phyloP scores from a whole-genome alignment of 345 rosid genomes.

The Eucalyptus pauciflora region DNA sequence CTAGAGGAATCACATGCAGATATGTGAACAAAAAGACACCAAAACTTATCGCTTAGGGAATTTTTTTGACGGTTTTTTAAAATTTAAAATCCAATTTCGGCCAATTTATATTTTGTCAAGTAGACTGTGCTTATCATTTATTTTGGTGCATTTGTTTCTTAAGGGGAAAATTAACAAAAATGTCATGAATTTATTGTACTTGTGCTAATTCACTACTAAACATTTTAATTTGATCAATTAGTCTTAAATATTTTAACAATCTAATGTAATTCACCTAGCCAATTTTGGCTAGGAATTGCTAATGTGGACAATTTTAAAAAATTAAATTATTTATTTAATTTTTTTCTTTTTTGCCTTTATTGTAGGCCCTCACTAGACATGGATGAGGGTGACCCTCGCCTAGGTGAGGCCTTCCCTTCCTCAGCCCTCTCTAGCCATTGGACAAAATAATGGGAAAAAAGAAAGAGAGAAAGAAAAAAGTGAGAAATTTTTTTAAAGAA shows the following conservation, averaged over 20 bases:
- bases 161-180: too few relatives aligned
- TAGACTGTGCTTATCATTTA: not conserved
- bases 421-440: not conserved
- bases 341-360: not conserved
- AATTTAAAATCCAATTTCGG: not conserved
- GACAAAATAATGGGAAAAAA: not conserved
- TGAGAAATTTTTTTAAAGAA: too few relatives aligned
- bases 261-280: not conserved
- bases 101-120: not conserved
- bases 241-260: not conserved
- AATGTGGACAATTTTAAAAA: too few relatives aligned
- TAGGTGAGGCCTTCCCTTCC: not conserved
- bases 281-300: not conserved
- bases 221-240: too few relatives aligned
- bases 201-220: not conserved
- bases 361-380: rapidly evolving
- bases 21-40: not conserved
- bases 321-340: not conserved
- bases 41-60: not conserved
- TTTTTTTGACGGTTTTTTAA: not conserved
- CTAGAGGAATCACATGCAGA: not conserved
- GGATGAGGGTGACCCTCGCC: not conserved
- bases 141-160: not conserved
- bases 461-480: too few relatives aligned
- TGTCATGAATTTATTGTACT: not conserved